phyloP scores from a whole-genome alignment of 2,329 filamentous ascomycete genomes.

The Xenoacremonium recifei region DNA sequence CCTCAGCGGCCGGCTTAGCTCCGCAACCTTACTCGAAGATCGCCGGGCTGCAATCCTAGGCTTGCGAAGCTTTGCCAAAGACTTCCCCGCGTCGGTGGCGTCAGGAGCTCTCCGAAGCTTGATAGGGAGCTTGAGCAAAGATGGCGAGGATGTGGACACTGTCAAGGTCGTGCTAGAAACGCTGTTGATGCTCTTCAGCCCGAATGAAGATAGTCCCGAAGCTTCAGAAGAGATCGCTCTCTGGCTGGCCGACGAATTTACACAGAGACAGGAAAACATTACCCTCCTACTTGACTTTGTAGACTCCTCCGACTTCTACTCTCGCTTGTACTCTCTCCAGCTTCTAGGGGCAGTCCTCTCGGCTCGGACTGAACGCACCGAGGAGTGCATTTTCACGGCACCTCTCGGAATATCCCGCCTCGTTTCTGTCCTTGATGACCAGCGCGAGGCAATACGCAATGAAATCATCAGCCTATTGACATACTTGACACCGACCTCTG shows the following conservation, averaged over 20 bases:
- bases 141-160: slow-evolving; percentile 93
- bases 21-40: slow-evolving; percentile 90
- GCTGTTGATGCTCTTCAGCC: slow-evolving; percentile 84
- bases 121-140: slow-evolving; percentile 80
- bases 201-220: slow-evolving; percentile 73
- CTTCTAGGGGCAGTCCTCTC: slow-evolving; percentile 82
- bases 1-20: slow-evolving; percentile 81
- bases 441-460: slow-evolving; percentile 82
- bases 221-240: slow-evolving; percentile 93
- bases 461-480: slow-evolving; percentile 85
- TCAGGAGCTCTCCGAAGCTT: slow-evolving; percentile 87
- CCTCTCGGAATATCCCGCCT: slow-evolving; percentile 85
- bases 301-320: slow-evolving; percentile 84
- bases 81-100: slow-evolving; percentile 92
- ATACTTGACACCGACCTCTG: slow-evolving; percentile 80
- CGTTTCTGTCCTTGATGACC: slow-evolving; percentile 80
- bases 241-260: slow-evolving; percentile 98
- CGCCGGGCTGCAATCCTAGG: slow-evolving; percentile 90
- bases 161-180: slow-evolving; percentile 95
- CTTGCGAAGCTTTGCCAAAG: slow-evolving; percentile 91
- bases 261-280: slow-evolving; percentile 95
- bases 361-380: slow-evolving; percentile 84
- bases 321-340: slow-evolving; percentile 86
- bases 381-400: slow-evolving; percentile 89
- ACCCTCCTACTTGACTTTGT: slow-evolving; percentile 86